Evolutionary conservation across 805 yeast genomes (phyloP).

Genomic region (Lachancea fermentati): DNA sequence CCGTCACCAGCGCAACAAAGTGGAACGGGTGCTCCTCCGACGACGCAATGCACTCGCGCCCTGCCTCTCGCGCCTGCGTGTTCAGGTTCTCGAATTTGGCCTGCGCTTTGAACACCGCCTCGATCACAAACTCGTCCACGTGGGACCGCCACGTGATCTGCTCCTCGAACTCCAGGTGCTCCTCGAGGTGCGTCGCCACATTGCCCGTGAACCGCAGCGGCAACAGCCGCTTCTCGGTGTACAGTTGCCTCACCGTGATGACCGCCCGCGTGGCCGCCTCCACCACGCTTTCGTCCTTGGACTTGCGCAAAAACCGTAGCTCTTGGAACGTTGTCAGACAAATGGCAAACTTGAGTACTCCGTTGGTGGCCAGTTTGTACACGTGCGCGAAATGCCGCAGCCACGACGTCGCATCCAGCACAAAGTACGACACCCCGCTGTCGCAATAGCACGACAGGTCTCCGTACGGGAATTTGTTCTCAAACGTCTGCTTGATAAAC

Average conservation of each 20-base stretch:
- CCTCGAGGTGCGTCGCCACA: slow-evolving; percentile 60
- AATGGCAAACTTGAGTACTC: slow-evolving; percentile 53
- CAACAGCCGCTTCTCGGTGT: slow-evolving; percentile 46
- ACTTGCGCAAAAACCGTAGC: slow-evolving; percentile 60
- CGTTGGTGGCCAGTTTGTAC: slow-evolving; percentile 59
- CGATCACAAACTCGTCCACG: slow-evolving; percentile 62
- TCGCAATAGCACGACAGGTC: slow-evolving; percentile 55
- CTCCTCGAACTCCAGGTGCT: slow-evolving; percentile 67
- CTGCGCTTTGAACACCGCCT: slow-evolving; percentile 44
- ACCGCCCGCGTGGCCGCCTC: slow-evolving; percentile 81
- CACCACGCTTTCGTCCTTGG: slow-evolving; percentile 65
- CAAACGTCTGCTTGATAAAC: slow-evolving; percentile 14
- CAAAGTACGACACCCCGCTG: slow-evolving; percentile 48
- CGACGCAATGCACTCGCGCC: slow-evolving; percentile 7
- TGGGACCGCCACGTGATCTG: slow-evolving; percentile 67
- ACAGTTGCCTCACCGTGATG: slow-evolving; percentile 63
- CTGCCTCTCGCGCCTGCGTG: slow-evolving; percentile 10
- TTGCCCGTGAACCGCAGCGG: slow-evolving; percentile 69
- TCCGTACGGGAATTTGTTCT: slow-evolving; percentile 33
- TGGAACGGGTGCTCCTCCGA: slow-evolving; percentile 35
- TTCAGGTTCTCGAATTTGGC: slow-evolving; percentile 16
- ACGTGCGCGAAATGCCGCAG: slow-evolving; percentile 73
- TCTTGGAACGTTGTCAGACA: slow-evolving; percentile 79
- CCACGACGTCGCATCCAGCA: slow-evolving; percentile 78
- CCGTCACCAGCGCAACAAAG: slow-evolving; percentile 62